These are phyloP conservation scores for Oryza rufipogon DNA, from an alignment of 176 grass and related monocot genomes.

Conservation along the genomic window DNA sequence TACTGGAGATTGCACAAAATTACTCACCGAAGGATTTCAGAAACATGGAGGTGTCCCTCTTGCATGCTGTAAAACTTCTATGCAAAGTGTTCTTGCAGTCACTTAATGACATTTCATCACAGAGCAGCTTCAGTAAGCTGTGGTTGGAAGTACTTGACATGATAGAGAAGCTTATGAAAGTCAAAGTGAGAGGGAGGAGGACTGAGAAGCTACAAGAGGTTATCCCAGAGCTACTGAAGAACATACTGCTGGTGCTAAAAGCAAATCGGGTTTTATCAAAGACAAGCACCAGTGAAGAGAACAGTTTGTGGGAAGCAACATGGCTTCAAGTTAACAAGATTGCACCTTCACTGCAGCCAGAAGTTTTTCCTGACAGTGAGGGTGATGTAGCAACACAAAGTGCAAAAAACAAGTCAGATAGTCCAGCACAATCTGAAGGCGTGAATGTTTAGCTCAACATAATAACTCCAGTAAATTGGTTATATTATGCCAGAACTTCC, in stretches of 20 bases:
- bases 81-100: constrained; percentile 91
- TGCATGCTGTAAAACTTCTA: constrained; percentile 75
- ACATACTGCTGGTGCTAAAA: constrained; percentile 92
- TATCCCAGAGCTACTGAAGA: constrained; percentile 92
- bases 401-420: constrained; percentile 42
- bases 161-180: constrained; percentile 84
- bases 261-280: constrained; percentile 66
- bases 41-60: constrained; percentile 94
- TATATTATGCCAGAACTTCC: not conserved
- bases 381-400: constrained; percentile 16
- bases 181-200: constrained; percentile 82
- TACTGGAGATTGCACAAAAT: constrained; percentile 78
- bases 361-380: constrained; percentile 69
- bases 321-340: constrained; percentile 83
- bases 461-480: not conserved
- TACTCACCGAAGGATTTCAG: constrained; percentile 88
- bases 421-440: constrained; percentile 31
- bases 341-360: constrained; percentile 56
- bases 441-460: not conserved
- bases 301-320: constrained; percentile 83
- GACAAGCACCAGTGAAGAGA: constrained; percentile 40
- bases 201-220: constrained; percentile 93
- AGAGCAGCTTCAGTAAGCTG: constrained; percentile 70
- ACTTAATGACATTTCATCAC: constrained; percentile 64
- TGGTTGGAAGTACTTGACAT: constrained; percentile 84